These are phyloP conservation scores for Mycosarcoma mackinlayi DNA, from an alignment of 1,284 basidiomycete species.

Conservation along the genomic window DNA sequence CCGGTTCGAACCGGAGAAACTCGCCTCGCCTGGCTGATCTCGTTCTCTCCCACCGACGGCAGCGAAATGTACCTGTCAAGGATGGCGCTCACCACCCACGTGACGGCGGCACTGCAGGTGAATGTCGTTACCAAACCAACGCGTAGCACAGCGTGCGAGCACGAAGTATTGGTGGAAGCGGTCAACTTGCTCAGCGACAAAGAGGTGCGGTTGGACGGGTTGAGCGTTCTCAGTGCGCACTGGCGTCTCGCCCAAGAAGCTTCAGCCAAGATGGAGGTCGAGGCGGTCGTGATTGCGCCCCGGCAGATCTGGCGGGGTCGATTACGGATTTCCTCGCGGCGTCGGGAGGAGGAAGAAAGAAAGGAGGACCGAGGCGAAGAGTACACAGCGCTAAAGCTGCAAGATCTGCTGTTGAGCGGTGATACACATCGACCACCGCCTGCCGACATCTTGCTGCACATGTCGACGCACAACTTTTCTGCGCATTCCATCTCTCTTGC, in stretches of 20 bases:
- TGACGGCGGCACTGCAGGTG: conserved; percentile 32
- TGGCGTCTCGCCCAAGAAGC: conserved; percentile 11
- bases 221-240: conserved; percentile 24
- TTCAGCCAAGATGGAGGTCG: neutral
- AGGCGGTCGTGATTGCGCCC: conserved; percentile 15
- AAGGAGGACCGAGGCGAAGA: conserved; percentile 1
- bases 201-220: conserved; percentile 15
- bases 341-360: neutral
- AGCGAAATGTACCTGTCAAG: conserved; percentile 37
- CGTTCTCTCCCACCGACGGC: conserved; percentile 27
- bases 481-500: neutral
- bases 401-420: conserved; percentile 31
- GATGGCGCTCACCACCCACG: conserved; percentile 22
- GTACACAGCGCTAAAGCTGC: conserved; percentile 29
- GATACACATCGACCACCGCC: conserved; percentile 8
- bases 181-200: conserved; percentile 10
- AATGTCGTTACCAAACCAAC: conserved; percentile 18
- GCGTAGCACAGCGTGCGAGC: neutral
- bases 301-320: conserved; percentile 25
- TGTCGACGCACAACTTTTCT: neutral
- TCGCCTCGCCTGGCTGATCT: conserved; percentile 27
- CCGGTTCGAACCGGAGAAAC: conserved; percentile 9
- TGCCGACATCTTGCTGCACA: neutral
- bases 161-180: conserved; percentile 32
- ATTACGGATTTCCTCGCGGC: conserved; percentile 7